Evolutionary conservation across 306 rosid genomes (phyloP).

Genomic region (Styphnolobium japonicum): DNA sequence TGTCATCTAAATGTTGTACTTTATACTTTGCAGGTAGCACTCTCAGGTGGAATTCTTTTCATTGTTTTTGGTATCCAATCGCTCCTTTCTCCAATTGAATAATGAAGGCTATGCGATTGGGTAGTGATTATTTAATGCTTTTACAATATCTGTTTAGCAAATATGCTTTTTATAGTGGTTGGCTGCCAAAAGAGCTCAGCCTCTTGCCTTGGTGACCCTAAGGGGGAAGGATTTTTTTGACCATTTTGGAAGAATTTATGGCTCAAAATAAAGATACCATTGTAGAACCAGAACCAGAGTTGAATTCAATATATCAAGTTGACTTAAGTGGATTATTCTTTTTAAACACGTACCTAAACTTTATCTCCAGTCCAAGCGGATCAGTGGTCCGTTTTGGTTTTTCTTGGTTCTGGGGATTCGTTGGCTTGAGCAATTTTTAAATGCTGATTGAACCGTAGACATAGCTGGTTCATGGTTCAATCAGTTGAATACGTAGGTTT

Average conservation of each 20-base stretch:
- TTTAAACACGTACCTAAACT: background rate
- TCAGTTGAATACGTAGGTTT: too few relatives aligned
- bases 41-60: slow-evolving; percentile 66
- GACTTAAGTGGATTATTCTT: background rate
- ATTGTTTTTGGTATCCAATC: slow-evolving; percentile 68
- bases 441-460: too few relatives aligned
- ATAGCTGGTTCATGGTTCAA: too few relatives aligned
- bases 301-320: slow-evolving; percentile 21
- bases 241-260: background rate
- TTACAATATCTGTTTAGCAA: background rate
- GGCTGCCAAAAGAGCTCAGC: background rate
- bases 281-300: slow-evolving; percentile 13
- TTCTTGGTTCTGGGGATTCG: too few relatives aligned
- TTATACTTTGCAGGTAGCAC: slow-evolving; percentile 50
- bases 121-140: slow-evolving; percentile 15
- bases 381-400: too few relatives aligned
- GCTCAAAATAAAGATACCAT: background rate
- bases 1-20: background rate
- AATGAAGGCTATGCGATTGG: slow-evolving; percentile 28
- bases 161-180: background rate
- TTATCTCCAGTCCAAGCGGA: too few relatives aligned
- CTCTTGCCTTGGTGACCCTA: too few relatives aligned
- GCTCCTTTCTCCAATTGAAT: slow-evolving; percentile 44
- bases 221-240: background rate
- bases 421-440: too few relatives aligned